Evolutionary conservation across 192 early-diverging fungal species (phyloP), one percentile per base, ranked within the genome.

Genomic region (Coemansia sp.): DNA sequence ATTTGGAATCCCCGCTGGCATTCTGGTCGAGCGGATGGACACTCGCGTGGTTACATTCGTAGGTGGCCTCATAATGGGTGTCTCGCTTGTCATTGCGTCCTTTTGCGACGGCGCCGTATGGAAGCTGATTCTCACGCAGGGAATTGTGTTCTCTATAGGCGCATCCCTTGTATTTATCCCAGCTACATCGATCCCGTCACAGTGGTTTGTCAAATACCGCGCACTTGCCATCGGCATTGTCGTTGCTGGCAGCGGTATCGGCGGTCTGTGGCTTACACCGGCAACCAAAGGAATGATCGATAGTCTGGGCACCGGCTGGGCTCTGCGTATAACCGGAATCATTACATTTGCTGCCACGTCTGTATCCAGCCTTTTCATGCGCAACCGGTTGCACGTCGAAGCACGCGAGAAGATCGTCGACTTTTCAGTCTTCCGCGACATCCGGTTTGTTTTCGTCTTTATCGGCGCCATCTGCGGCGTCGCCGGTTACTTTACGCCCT

Each of bases 41-140:
- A 80, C 70, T 38, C 79, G 84, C 5, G 48, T 81, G 3, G 81
- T 83, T 35, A 64, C 75, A 1, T 80, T 83, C 46, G 22, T 69
- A 17, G 86, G 86, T 11, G 83, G 71, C 0, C 32, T 83, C 17
- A 70, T 87, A 41, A 82, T 86, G 81, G 74, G 71, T 20, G 45
- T 71, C 11, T 63, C 81, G 5, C 45, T 87, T 0, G 29, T 86
- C 9, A 65, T 78, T 23, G 85, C 86, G 6, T 87, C 86, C 23
- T 87, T 87, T 49, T 83, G 79, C 25, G 81, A 81, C 19, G 11
- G 63, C n/a, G 69, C 69, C 0, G 48, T 87, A 0, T 90, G 89
- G 89, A 82, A 86, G 23, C 69, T 89, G 5, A 79, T 85, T 34
- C 48, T 88, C 5, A 69, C 83, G 0, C 89, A 87, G 54, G 86